These are phyloP conservation scores for Phytophthora megakarya DNA, from an alignment of 352 stramenopile species.

Conservation along the genomic window DNA sequence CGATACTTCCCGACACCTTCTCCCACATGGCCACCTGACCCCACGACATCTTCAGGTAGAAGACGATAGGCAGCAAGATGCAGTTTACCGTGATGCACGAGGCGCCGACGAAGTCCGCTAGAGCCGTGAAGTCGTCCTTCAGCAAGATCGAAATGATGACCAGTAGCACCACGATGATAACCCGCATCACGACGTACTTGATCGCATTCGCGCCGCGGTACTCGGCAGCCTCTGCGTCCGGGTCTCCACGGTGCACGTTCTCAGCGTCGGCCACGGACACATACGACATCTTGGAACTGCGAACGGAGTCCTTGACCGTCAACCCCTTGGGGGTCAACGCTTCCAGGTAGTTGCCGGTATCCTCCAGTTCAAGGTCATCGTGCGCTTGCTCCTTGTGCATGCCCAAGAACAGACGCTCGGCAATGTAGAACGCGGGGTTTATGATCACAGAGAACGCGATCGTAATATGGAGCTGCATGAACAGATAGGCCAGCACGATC, in stretches of 20 bases:
- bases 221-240: conserved; percentile 36
- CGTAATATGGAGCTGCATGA: conserved; percentile 65
- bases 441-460: conserved; percentile 61
- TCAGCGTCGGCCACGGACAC: conserved; percentile 51
- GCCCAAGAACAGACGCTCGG: conserved; percentile 50
- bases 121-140: conserved; percentile 62
- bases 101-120: conserved; percentile 62
- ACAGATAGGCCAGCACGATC: conserved; percentile 52
- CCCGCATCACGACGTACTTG: conserved; percentile 41
- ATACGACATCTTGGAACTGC: conserved; percentile 50
- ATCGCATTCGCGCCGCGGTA: conserved; percentile 35
- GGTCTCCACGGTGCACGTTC: conserved; percentile 36
- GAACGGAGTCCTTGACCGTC: conserved; percentile 1
- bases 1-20: conserved; percentile 28
- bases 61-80: conserved; percentile 67
- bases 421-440: conserved; percentile 53
- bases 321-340: too few species aligned
- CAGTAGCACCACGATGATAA: conserved; percentile 42
- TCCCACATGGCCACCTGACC: conserved; percentile 38
- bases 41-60: conserved; percentile 76
- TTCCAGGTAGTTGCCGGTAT: too few species aligned
- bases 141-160: conserved; percentile 45
- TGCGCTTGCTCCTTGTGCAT: too few species aligned
- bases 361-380: too few species aligned
- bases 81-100: conserved; percentile 63